phyloP scores from a whole-genome alignment of 1,139 yeast genomes.

The Saccharomycopsis phalli region DNA sequence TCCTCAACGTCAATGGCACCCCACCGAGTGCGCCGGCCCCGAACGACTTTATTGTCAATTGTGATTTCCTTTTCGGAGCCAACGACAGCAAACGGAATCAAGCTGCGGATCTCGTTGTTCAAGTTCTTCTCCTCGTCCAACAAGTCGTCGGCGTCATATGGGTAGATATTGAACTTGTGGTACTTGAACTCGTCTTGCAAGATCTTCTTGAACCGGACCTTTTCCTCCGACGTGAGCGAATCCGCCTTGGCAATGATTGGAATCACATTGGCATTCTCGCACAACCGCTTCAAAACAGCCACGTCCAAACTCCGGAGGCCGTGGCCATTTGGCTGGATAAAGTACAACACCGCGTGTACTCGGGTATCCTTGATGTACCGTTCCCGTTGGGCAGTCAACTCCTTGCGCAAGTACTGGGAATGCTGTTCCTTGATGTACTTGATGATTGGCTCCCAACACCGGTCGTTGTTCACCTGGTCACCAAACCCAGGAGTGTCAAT shows the following conservation, averaged over 20 bases:
- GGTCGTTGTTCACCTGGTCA: conserved; percentile 90
- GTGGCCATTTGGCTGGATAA: conserved; percentile 78
- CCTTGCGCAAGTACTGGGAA: conserved; percentile 85
- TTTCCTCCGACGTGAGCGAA: conserved; percentile 77
- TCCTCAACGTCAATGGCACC: conserved; percentile 89
- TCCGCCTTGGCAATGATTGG: conserved; percentile 95
- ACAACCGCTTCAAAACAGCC: conserved; percentile 71
- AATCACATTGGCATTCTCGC: conserved; percentile 88
- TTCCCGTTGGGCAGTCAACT: conserved; percentile 93
- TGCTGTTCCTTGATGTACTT: conserved; percentile 96
- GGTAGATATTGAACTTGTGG: conserved; percentile 74
- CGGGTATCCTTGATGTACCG: conserved; percentile 78
- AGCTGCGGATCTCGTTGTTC: conserved; percentile 66
- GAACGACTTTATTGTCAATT: conserved; percentile 66
- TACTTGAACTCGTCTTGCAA: conserved; percentile 70
- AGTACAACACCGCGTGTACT: conserved; percentile 88
- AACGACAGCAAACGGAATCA: conserved; percentile 88
- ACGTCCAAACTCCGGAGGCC: conserved; percentile 79
- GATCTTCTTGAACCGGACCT: conserved; percentile 63
- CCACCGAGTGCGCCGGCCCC: conserved; percentile 92
- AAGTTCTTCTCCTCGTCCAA: conserved; percentile 75
- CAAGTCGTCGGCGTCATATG: conserved; percentile 70
- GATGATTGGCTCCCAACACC: conserved; percentile 95
- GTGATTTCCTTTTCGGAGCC: conserved; percentile 82
- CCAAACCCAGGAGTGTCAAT: conserved; percentile 98